These are phyloP conservation scores for Ochetophila trinervis DNA, from an alignment of 306 rosid species.

Conservation along the genomic window DNA sequence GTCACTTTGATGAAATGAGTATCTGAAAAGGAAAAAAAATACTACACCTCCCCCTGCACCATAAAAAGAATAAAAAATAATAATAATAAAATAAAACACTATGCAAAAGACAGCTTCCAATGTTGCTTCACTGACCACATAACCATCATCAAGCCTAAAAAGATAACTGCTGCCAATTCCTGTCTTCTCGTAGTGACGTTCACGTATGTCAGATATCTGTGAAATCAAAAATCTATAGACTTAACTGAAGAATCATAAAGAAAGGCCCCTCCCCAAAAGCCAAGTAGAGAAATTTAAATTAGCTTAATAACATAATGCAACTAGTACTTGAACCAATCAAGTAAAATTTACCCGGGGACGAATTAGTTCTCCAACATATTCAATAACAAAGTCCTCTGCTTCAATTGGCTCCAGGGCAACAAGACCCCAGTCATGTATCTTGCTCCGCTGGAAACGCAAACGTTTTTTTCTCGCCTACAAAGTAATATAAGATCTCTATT, in stretches of 20 bases:
- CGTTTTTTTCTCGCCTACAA: slow-evolving; percentile 84
- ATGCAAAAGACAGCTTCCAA: slow-evolving; percentile 1
- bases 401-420: slow-evolving; percentile 94
- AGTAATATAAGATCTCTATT: slow-evolving; percentile 1
- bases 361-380: slow-evolving; percentile 90
- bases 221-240: slow-evolving; percentile 10
- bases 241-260: slow-evolving; percentile 1
- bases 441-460: slow-evolving; percentile 84
- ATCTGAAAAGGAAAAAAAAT: neutral
- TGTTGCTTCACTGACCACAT: slow-evolving; percentile 72
- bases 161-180: slow-evolving; percentile 99
- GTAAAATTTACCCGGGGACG: slow-evolving; percentile 79
- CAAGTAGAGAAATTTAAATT: neutral
- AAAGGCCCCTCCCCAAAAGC: neutral
- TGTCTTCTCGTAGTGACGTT: slow-evolving; percentile 83
- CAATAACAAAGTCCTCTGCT: slow-evolving; percentile 94
- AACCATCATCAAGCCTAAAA: slow-evolving; percentile 94
- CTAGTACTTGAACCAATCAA: neutral
- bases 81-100: neutral
- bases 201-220: slow-evolving; percentile 96
- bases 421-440: slow-evolving; percentile 99
- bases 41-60: neutral
- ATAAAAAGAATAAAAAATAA: neutral
- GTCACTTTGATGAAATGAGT: too few species aligned
- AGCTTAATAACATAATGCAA: neutral